These are phyloP conservation scores for Leccinum sublutescens DNA, from an alignment of 768 basidiomycete species.

Conservation along the genomic window DNA sequence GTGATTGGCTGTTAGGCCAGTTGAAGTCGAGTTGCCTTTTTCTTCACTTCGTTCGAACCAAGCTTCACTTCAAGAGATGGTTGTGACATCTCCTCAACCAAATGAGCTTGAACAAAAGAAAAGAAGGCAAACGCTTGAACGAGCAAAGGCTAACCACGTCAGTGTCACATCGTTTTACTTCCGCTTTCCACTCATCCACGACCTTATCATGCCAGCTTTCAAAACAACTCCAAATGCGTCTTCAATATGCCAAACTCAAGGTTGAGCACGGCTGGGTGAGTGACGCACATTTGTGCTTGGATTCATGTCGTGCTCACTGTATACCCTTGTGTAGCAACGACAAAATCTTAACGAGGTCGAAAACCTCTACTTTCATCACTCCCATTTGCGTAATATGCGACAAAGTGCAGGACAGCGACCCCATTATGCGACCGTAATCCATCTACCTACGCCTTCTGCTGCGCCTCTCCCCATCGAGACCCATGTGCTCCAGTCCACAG, in stretches of 20 bases:
- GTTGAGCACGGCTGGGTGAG: conserved; percentile 81
- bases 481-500: conserved; percentile 8
- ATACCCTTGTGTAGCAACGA: conserved; percentile 50
- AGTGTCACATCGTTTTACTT: conserved; percentile 20
- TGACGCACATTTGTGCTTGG: conserved; percentile 4
- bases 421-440: conserved; percentile 8
- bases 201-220: conserved; percentile 46
- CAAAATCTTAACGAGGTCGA: conserved; percentile 81
- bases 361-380: conserved; percentile 77
- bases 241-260: conserved; percentile 76
- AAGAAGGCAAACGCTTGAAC: conserved; percentile 52
- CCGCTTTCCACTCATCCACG: not conserved
- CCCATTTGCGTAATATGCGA: conserved; percentile 43
- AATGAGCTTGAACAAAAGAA: conserved; percentile 36
- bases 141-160: conserved; percentile 57
- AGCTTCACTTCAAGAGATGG: conserved; percentile 17
- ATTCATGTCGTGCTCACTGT: not conserved
- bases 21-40: not conserved
- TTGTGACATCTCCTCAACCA: conserved; percentile 23
- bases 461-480: conserved; percentile 7
- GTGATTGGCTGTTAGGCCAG: not conserved
- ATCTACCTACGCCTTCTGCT: not conserved
- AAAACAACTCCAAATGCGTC: conserved; percentile 66
- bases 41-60: not conserved
- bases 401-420: conserved; percentile 18